Base-by-base conservation (phyloP, 805 yeast genomes). In the Kodamaea kaohsiungensis region DNA sequence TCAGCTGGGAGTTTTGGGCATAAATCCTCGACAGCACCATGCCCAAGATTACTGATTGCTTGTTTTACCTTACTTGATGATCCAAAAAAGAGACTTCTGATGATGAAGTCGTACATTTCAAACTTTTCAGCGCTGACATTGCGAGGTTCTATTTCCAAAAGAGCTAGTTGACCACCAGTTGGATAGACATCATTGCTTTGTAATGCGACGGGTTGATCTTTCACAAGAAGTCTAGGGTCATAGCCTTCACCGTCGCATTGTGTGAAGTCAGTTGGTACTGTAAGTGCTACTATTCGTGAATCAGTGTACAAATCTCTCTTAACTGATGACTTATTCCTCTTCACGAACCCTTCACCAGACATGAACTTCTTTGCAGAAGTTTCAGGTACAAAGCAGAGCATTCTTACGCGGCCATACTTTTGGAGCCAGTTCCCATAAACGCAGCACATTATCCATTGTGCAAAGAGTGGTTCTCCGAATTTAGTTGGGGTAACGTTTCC, bases 361-460 rank as follows among this genome's bases (percentile, higher is more conserved):
- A 88, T 64, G 37, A 89, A 75, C 65, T 89, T 87, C 55, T 72
- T 69, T 4, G 77, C 77, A 1, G 89, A 83, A 0, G 73, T 50
- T 6, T 85, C 82, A 2, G 85, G 83, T 17, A 86, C 75, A 84
- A 92, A 83, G 13, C 88, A 69, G 19, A 92, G 70, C 85, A 90
- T 82, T 57, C 89, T 77, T 2, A 91, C 92, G 48, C 87, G 79
- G 7, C 96, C 80, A 67, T 79, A 88, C 59, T 77, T 75, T 57
- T 85, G 86, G 7, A 89, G 66, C 97, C 96, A 90, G 63, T 88
- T 88, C 48, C 79, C 75, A 64, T 86, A 79, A 0, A 81, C 85
- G 27, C 86, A 72, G 68, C 96, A 88, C 56, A 79, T 80, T 33
- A 88, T 67, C 84, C 91, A 88, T 69, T 90, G 96, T 53, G 88